Base-by-base conservation (phyloP, 768 basidiomycete genomes). In the Suillus weaverae region DNA sequence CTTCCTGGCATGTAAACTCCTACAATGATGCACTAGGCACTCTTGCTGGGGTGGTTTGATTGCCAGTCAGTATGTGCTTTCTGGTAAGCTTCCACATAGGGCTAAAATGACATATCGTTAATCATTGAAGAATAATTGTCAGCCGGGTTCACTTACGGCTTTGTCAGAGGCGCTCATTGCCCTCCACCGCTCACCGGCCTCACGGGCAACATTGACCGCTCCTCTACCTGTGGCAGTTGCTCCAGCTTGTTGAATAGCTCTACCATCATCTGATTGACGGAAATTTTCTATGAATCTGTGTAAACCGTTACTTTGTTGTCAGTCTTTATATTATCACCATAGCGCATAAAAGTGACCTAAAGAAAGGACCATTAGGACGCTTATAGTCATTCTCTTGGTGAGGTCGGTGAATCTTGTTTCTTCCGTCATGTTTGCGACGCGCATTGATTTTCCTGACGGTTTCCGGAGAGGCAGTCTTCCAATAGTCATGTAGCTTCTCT, bases 371-470 rank as follows among this genome's bases (percentile, higher is more conserved):
- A 5, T 14, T 1, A 14, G 71, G 67, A 4, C 38, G 50, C 2
- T 53, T 16, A n/a, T 1, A 2, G n/a, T 66, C 64, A 2, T 13
- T 41, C 10, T 41, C 43, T 30, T 62, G 60, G n/a, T 20, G 26
- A 11, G 61, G 66, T 32, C 46, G 67, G 53, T 36, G 63, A 46
- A 66, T 33, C 66, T 26, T 63, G 3, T 9, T 26, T 63, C 75
- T 76, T 0, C 77, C 77, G 51, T 68, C 69, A 5, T 61, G 62
- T 46, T 66, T 68, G 7, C 78, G 76, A 13, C 72, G 70, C 18
- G 70, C 71, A 61, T 81, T 82, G 62, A 82, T 69, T 30, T 70
- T 66, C 32, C 56, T 72, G 7, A 80, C 33, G 4, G 76, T 64
- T 2, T 54, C 14, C 0, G 41, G 10, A 26, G 76, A 68, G 1